Evolutionary conservation across 495 filamentous ascomycete species (phyloP), one percentile per base, ranked within the genome.

Genomic region (Tuber umbilicatum): DNA sequence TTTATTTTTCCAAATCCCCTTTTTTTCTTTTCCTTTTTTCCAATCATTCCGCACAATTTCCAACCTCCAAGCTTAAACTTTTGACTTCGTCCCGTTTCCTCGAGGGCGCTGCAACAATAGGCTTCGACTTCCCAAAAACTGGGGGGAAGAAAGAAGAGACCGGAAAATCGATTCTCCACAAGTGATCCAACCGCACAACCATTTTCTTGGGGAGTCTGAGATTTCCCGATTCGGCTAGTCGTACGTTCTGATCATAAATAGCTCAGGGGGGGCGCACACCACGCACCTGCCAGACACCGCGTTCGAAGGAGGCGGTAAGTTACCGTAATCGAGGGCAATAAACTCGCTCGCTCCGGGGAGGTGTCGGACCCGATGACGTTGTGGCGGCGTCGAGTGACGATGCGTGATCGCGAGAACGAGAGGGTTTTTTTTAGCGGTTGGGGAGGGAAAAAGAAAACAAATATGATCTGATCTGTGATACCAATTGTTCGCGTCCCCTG

Each of bases 131-230:
- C 50, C 50, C 4, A 50, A 23, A 23, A 9, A 23, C 0, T 40
- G 3, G 0, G 3, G 6, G 39, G 10, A 14, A 16, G 16, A 27
- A n/a, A 55, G 12, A 16, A 31, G 3, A 4, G 27, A 64, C 12
- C 55, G 55, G 55, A 64, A 64, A 64, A 64, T 64, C 55, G n/a
- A 64, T 64, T 31, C 31, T 64, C 55, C 55, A 64, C 2, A n/a
- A n/a, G n/a, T n/a, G n/a, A n/a, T n/a, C n/a, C n/a, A n/a, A n/a
- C n/a, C n/a, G n/a, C n/a, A n/a, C n/a, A n/a, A n/a, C n/a, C n/a
- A n/a, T n/a, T n/a, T n/a, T n/a, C n/a, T n/a, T n/a, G n/a, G n/a
- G n/a, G n/a, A n/a, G n/a, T 64, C 55, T 31, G 12, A 27, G 2
- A 31, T 64, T 31, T 31, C 55, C 55, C 10, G 4, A 9, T 64